Evolutionary conservation across 2,329 filamentous ascomycete species (phyloP).

Genomic region (Teratosphaeria epicoccoides): DNA sequence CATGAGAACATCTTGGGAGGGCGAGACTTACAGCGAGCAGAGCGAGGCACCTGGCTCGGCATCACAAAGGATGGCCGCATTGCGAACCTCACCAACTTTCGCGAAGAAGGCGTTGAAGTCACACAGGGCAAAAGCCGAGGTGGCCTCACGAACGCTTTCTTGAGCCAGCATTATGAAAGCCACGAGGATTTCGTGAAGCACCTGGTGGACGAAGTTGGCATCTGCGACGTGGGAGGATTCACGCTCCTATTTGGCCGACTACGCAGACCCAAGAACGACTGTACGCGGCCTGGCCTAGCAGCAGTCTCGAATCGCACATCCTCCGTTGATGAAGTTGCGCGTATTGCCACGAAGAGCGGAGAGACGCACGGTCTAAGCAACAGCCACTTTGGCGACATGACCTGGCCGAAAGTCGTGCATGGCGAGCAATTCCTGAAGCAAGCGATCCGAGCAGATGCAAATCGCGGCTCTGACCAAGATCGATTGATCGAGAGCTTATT

Average conservation of each 20-base stretch:
- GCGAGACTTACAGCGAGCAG: conserved; percentile 49
- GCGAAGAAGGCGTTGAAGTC: conserved; percentile 38
- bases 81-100: conserved; percentile 55
- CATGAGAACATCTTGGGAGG: conserved; percentile 48
- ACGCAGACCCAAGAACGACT: conserved; percentile 10
- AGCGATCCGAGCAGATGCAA: conserved; percentile 38
- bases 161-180: conserved; percentile 35
- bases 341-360: conserved; percentile 38
- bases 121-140: conserved; percentile 44
- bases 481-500: conserved; percentile 45
- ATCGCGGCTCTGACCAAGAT: conserved; percentile 31
- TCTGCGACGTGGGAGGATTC: conserved; percentile 52
- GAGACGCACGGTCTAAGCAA: conserved; percentile 53
- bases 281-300: conserved; percentile 32
- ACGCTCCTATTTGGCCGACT: conserved; percentile 50
- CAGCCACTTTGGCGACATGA: conserved; percentile 46
- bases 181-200: conserved; percentile 43
- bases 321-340: conserved; percentile 39
- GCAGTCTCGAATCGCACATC: conserved; percentile 54
- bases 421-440: conserved; percentile 45
- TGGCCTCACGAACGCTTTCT: conserved; percentile 49
- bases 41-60: conserved; percentile 55
- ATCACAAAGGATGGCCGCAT: conserved; percentile 50
- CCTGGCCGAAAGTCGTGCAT: conserved; percentile 51
- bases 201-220: conserved; percentile 44